Evolutionary conservation across 202 grass and related monocot genomes (phyloP).

Genomic region (Miscanthus sacchariflorus): DNA sequence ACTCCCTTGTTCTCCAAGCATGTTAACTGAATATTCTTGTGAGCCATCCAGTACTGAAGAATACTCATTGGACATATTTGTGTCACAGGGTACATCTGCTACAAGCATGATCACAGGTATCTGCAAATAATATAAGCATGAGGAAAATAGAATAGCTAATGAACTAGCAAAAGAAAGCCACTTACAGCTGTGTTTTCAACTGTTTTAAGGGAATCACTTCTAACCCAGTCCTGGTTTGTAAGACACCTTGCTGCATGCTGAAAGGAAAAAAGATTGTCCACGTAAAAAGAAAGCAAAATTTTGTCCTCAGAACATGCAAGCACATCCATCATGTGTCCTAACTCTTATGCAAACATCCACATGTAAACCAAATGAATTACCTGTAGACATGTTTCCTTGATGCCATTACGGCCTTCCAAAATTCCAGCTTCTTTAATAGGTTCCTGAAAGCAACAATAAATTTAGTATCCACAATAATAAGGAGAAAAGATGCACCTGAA

Average conservation of each 20-base stretch:
- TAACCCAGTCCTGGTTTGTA: constrained; percentile 97
- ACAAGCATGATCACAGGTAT: constrained; percentile 98
- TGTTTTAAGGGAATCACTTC: constrained; percentile 97
- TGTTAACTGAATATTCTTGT: constrained; percentile 64
- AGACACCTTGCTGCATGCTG: constrained; percentile 98
- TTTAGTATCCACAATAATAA: constrained; percentile 40
- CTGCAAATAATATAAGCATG: constrained; percentile 59
- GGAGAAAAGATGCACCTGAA: constrained; percentile 37
- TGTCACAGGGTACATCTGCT: constrained; percentile 85
- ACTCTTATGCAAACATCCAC: constrained; percentile 11
- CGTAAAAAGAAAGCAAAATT: constrained; percentile 22
- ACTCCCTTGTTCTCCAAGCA: constrained; percentile 62
- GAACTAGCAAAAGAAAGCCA: constrained; percentile 37
- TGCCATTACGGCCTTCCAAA: constrained; percentile 99
- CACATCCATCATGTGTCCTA: constrained; percentile 12
- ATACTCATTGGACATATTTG: constrained; percentile 73
- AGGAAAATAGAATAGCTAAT: constrained; percentile 39
- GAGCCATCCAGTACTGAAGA: constrained; percentile 76
- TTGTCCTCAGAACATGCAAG: constrained; percentile 27
- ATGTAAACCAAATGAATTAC: constrained; percentile 50
- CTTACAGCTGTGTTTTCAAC: constrained; percentile 98
- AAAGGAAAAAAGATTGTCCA: constrained; percentile 32
- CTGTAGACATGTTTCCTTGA: constrained; percentile 99
- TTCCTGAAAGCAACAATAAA: constrained; percentile 64
- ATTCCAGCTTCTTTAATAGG: constrained; percentile 99